Evolutionary conservation across 805 yeast genomes (phyloP).

Genomic region (Candida taoyuanica): DNA sequence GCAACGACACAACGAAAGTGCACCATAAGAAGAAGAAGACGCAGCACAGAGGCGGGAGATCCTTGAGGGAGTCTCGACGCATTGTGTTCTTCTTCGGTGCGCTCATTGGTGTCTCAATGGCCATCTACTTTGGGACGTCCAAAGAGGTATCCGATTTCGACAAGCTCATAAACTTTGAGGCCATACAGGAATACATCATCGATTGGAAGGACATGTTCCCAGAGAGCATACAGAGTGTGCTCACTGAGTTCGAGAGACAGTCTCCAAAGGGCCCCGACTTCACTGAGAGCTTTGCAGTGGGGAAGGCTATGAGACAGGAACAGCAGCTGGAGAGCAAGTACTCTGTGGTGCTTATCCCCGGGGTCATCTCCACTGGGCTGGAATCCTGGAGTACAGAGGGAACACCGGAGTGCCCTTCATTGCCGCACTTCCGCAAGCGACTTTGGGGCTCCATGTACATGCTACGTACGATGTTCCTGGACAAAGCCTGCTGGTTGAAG

Average conservation of each 20-base stretch:
- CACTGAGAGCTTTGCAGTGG: conserved; percentile 86
- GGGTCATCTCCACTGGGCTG: conserved; percentile 90
- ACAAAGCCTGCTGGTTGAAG: conserved; percentile 89
- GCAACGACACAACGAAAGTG: not conserved
- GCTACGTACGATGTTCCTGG: conserved; percentile 87
- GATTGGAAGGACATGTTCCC: conserved; percentile 81
- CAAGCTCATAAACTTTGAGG: conserved; percentile 34
- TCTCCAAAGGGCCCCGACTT: conserved; percentile 37
- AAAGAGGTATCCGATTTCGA: conserved; percentile 34
- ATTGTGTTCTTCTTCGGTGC: conserved; percentile 68
- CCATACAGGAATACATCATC: conserved; percentile 52
- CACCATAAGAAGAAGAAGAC: too few relatives aligned
- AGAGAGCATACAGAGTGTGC: conserved; percentile 49
- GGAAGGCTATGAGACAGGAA: conserved; percentile 52
- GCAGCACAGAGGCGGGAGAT: conserved; percentile 1
- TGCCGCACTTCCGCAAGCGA: conserved; percentile 82
- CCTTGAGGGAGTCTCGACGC: conserved; percentile 38
- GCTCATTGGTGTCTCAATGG: conserved; percentile 58
- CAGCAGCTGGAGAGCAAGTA: conserved; percentile 51
- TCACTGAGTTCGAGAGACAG: conserved; percentile 45
- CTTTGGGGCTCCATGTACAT: conserved; percentile 97
- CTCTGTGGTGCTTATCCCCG: conserved; percentile 93
- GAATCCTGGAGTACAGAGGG: conserved; percentile 89
- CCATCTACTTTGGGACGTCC: conserved; percentile 55
- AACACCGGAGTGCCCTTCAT: conserved; percentile 74